Conservation (phyloP, 352 stramenopile species). For the Pythium utonaiense region DNA sequence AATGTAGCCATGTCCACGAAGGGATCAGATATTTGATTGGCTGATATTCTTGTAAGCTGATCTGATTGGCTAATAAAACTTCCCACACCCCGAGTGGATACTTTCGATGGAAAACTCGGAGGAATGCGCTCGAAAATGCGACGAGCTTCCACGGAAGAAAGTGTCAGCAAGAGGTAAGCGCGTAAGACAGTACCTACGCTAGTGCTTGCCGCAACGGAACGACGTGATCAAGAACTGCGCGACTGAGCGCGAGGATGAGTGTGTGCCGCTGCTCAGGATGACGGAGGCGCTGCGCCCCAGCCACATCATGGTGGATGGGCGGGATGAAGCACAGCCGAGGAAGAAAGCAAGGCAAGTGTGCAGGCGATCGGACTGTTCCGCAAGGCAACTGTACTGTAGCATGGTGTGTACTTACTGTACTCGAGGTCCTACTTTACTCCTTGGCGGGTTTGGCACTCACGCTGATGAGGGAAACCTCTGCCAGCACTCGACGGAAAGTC, state of each 20-base stretch:
- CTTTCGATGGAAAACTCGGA: constrained; percentile 17
- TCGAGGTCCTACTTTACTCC: too few relatives aligned
- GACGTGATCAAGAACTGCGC: neutral
- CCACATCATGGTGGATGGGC: too few relatives aligned
- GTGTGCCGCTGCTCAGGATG: neutral
- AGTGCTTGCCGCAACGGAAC: neutral
- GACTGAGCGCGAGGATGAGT: neutral
- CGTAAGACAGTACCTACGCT: too few relatives aligned
- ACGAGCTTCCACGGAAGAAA: constrained; percentile 20
- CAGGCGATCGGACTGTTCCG: too few relatives aligned
- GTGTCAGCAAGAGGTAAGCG: neutral
- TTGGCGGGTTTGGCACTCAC: neutral
- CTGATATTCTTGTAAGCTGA: neutral
- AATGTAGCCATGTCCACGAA: constrained; percentile 14
- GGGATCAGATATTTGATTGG: constrained; percentile 11
- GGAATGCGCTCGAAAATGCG: neutral
- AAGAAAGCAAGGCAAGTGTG: neutral
- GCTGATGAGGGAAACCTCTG: too few relatives aligned
- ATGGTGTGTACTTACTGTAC: too few relatives aligned
- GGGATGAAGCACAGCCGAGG: too few relatives aligned
- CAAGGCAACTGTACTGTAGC: too few relatives aligned
- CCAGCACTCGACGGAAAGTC: neutral
- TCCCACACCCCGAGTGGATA: neutral
- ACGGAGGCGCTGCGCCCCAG: neutral
- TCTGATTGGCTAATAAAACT: constrained; percentile 7